A percentile compares a stretch with the other conserved stretches of the same genome.
Evolutionary conservation across 306 rosid genomes (phyloP).

Genomic region (Cucumis cinereus): DNA sequence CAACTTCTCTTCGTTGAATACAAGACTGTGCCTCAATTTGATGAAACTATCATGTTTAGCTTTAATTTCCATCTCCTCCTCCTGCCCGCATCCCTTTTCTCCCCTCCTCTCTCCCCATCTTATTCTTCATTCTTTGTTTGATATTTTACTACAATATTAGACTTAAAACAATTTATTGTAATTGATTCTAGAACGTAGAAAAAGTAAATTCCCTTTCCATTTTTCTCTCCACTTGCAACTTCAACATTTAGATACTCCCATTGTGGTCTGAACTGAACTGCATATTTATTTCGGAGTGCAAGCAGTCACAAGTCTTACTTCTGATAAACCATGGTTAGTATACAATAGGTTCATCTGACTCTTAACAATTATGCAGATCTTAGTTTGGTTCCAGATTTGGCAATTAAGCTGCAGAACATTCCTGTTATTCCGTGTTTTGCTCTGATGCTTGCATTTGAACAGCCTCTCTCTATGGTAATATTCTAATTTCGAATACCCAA

Average conservation of each 20-base stretch:
- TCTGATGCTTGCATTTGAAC: slow-evolving; percentile 79
- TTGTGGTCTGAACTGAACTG: not conserved
- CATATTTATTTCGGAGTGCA: not conserved
- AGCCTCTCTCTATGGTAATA: slow-evolving; percentile 67
- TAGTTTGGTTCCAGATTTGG: slow-evolving; percentile 49
- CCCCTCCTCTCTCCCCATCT: not conserved
- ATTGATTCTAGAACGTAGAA: not conserved
- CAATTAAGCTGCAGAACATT: slow-evolving; percentile 47
- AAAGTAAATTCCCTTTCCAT: not conserved
- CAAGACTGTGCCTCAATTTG: not conserved
- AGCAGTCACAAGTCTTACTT: not conserved
- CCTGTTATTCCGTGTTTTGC: slow-evolving; percentile 65
- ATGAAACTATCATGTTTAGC: not conserved
- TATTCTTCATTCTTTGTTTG: not conserved
- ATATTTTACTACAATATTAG: not conserved
- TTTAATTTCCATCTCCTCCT: not conserved
- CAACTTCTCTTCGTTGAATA: not conserved
- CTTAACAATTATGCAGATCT: slow-evolving; percentile 32
- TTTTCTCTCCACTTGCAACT: not conserved
- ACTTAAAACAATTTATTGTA: not conserved
- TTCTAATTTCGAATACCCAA: slow-evolving; percentile 13
- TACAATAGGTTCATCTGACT: not conserved
- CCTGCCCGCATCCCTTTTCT: not conserved
- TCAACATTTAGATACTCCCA: not conserved
- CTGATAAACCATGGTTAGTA: not conserved